phyloP scores from a whole-genome alignment of 129 eudicot genomes.

The Centaurea solstitialis region DNA sequence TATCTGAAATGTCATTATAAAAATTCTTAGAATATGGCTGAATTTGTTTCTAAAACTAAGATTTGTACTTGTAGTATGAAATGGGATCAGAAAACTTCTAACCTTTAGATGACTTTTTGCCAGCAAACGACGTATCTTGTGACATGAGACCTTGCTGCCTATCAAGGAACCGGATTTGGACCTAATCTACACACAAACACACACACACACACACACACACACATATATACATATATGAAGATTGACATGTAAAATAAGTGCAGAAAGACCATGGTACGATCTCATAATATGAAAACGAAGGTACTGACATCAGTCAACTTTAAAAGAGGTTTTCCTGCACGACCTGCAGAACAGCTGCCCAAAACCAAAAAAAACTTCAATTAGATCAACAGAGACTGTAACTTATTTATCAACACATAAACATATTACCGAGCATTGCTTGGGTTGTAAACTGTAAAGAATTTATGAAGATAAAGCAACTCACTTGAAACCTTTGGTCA shows the following conservation, averaged over 20 bases:
- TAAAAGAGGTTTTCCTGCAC: conserved; percentile 76
- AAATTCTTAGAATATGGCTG: no score
- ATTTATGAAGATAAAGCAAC: background rate
- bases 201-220: no score
- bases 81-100: no score
- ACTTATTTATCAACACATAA: background rate
- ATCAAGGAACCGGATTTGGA: conserved; percentile 63
- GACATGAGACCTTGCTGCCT: conserved; percentile 37
- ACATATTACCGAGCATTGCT: background rate
- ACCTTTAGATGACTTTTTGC: no score
- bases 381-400: background rate
- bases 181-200: no score
- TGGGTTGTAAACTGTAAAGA: background rate
- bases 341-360: conserved; percentile 63
- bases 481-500: conserved; percentile 69
- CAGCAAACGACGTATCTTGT: conserved; percentile 34
- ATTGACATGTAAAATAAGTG: background rate
- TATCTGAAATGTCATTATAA: no score
- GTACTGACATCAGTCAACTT: conserved; percentile 76
- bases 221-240: no score
- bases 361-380: conserved; percentile 16
- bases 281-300: background rate
- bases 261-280: background rate
- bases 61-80: no score
- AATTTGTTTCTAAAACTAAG: no score